Conservation (phyloP, 495 filamentous ascomycete species). For the Aspergillus panamensis region DNA sequence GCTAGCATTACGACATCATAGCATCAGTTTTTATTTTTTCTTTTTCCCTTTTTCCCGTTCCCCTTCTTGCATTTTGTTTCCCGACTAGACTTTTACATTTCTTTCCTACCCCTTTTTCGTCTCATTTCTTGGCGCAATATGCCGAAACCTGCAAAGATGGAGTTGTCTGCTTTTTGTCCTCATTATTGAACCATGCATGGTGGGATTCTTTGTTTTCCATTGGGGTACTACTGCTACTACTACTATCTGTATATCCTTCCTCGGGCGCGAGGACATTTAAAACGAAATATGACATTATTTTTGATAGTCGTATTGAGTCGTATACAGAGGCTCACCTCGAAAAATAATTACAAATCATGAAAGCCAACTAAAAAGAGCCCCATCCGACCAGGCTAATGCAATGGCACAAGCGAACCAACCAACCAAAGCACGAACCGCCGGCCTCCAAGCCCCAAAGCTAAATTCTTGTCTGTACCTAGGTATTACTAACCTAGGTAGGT, state of each 20-base stretch:
- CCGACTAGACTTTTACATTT: not conserved
- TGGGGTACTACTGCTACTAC: not conserved
- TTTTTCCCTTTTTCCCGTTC: conserved; percentile 2
- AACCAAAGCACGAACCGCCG: conserved; percentile 1
- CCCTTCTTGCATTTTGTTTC: conserved; percentile 1
- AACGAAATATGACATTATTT: not conserved
- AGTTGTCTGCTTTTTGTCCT: too few species aligned
- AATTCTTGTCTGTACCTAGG: not conserved
- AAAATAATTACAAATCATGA: conserved; percentile 4
- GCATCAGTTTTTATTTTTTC: not conserved
- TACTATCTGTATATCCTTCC: not conserved
- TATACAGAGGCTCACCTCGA: not conserved
- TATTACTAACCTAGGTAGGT: too few species aligned
- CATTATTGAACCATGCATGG: not conserved
- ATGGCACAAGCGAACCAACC: not conserved
- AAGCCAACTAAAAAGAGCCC: not conserved
- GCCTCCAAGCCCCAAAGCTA: conserved; percentile 1
- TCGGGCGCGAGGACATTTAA: not conserved
- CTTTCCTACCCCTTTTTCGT: not conserved
- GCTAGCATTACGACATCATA: conserved; percentile 3
- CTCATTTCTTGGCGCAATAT: not conserved
- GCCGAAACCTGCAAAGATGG: too few species aligned
- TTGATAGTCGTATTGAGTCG: not conserved
- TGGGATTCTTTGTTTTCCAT: not conserved
- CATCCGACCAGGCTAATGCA: not conserved